These are phyloP conservation scores for Massarina eburnea DNA, from an alignment of 2,329 filamentous ascomycete species.

Conservation along the genomic window DNA sequence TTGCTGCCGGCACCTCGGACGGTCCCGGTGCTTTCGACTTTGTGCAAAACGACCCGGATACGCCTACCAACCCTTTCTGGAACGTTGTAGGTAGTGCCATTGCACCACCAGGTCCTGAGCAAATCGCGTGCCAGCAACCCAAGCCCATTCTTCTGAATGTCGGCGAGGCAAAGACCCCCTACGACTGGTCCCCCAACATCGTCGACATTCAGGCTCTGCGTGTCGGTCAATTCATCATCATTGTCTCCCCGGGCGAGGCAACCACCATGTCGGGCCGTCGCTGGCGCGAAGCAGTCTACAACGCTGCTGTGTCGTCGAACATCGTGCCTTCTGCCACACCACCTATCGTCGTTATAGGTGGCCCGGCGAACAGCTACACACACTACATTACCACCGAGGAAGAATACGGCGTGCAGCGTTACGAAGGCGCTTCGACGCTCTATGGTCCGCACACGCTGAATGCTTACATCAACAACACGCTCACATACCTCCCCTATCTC, in stretches of 20 bases:
- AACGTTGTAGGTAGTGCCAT: constrained; percentile 71
- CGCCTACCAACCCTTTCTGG: constrained; percentile 82
- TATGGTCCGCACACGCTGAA: constrained; percentile 80
- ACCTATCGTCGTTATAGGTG: constrained; percentile 76
- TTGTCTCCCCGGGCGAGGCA: constrained; percentile 83
- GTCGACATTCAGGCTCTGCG: constrained; percentile 86
- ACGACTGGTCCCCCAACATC: constrained; percentile 87
- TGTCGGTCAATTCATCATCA: constrained; percentile 79
- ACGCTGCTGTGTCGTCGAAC: constrained; percentile 22
- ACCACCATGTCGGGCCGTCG: constrained; percentile 90
- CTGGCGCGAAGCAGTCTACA: constrained; percentile 63
- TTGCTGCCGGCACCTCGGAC: constrained; percentile 90
- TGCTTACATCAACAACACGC: constrained; percentile 84
- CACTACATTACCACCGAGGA: constrained; percentile 80
- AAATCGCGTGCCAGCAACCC: constrained; percentile 73
- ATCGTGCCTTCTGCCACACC: constrained; percentile 18
- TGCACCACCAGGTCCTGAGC: constrained; percentile 68
- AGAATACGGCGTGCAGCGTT: constrained; percentile 82
- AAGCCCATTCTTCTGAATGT: constrained; percentile 90
- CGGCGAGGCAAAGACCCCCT: constrained; percentile 75
- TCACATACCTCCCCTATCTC: constrained; percentile 71
- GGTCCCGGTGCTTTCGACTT: constrained; percentile 92
- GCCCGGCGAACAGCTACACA: constrained; percentile 87
- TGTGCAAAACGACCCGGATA: constrained; percentile 77
- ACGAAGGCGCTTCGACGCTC: constrained; percentile 92